Percentiles rank a stretch among this genome's conserved stretches.
phyloP scores from a whole-genome alignment of 1,139 yeast genomes.

The Magnusiomyces suaveolens region DNA sequence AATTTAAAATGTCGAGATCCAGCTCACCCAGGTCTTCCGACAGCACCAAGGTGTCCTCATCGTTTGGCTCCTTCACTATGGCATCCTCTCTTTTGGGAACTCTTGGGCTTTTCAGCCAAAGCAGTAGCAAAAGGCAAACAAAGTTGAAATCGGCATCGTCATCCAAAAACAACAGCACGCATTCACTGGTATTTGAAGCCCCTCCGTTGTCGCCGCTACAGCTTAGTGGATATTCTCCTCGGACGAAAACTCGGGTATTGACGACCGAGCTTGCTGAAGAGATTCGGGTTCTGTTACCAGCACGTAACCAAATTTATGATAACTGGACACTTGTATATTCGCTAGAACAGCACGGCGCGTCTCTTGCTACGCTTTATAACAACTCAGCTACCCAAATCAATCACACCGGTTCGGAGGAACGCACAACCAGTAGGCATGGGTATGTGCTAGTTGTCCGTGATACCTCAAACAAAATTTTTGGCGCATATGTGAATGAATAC shows the following conservation, averaged over 20 bases:
- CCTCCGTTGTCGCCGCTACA: slow-evolving; percentile 42
- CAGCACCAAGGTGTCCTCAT: not conserved
- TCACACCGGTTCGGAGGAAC: slow-evolving; percentile 17
- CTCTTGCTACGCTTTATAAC: slow-evolving; percentile 62
- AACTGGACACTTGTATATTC: slow-evolving; percentile 75
- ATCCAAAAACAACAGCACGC: not conserved
- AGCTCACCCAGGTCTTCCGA: not conserved
- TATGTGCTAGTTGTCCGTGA: slow-evolving; percentile 65
- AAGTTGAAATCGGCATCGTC: slow-evolving; percentile 2
- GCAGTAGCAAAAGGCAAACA: not conserved
- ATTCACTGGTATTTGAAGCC: slow-evolving; percentile 10
- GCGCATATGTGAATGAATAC: slow-evolving; percentile 72
- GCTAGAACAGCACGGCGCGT: slow-evolving; percentile 85
- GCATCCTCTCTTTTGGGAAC: slow-evolving; percentile 1
- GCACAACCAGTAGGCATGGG: slow-evolving; percentile 43
- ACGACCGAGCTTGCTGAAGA: slow-evolving; percentile 58
- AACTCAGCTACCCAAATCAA: slow-evolving; percentile 29
- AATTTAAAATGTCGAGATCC: not conserved
- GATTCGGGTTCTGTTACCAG: slow-evolving; percentile 62
- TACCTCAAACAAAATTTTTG: slow-evolving; percentile 55
- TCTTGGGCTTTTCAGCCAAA: not conserved
- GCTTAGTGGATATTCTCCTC: slow-evolving; percentile 47
- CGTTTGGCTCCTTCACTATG: not conserved
- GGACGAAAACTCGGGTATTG: slow-evolving; percentile 51
- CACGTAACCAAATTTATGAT: slow-evolving; percentile 64